Base-by-base conservation (phyloP, 2,329 filamentous ascomycete genomes). In the Tolypocladium ophioglossoides region DNA sequence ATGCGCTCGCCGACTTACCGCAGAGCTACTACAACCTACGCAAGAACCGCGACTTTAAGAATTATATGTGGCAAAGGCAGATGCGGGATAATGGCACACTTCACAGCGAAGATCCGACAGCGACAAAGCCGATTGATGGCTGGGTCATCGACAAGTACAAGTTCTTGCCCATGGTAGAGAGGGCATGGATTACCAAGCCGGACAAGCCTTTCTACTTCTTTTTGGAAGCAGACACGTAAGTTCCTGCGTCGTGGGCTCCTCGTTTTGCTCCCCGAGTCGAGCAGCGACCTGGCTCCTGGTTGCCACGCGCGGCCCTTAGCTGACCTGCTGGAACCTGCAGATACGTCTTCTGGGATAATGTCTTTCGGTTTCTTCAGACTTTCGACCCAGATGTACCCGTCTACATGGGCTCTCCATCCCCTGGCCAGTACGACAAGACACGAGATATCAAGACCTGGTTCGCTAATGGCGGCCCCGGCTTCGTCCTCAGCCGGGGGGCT, bases 141-240 rank as follows among this genome's bases (percentile, higher is more conserved):
- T 46, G 41, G 41, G 27, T 4, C 12, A 24, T 46, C 8, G 41
- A 46, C 41, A 46, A 46, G 41, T 46, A 46, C 22, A 46, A 46
- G 22, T 46, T 46, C 22, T 22, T 46, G 34, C 76, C 78, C 41
- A 78, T 79, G 72, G 67, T 82, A 5, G 75, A 79, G 55, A 66
- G 73, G 32, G 74, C 77, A 1, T 78, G 77, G 66, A 65, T 69
- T 32, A 63, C 67, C 53, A 75, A 74, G 35, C 73, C 73, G 2
- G 65, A 72, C n/a, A 73, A 74, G 48, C 69, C 76, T 38, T 81
- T 79, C 73, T 82, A 78, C 59, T 72, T 82, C 52, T 79, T 80
- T 62, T 74, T 78, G 49, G 78, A 82, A 59, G 76, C 77, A 3
- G 78, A 82, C 61, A 82, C 78, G 50, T 79, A 72, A 56, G 68